Evolutionary conservation across 2,329 filamentous ascomycete species (phyloP).

Genomic region (Diaporthe vaccinii): DNA sequence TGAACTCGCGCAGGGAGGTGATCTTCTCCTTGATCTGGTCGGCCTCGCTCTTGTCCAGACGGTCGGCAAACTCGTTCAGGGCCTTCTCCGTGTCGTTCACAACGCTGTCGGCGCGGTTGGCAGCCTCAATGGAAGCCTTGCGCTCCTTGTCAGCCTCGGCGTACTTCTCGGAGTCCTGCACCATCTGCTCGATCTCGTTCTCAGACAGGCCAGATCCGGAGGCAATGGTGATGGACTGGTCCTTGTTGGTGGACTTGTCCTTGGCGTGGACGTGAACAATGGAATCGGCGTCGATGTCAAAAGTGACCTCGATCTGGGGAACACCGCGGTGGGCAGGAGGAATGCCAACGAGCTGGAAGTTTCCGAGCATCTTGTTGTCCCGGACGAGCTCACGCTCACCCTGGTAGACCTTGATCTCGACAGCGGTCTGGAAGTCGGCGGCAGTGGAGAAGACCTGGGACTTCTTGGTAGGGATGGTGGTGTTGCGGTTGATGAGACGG

Average conservation of each 20-base stretch:
- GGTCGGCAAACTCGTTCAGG: constrained; percentile 95
- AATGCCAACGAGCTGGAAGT: constrained; percentile 99
- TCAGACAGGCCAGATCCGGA: constrained; percentile 98
- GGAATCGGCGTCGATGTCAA: constrained; percentile 98
- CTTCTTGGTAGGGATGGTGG: constrained; percentile 99
- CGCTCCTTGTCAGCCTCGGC: constrained; percentile 96
- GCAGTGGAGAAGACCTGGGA: constrained; percentile 98
- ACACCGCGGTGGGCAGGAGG: constrained; percentile 96
- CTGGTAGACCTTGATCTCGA: constrained; percentile 99
- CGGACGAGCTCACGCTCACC: constrained; percentile 99
- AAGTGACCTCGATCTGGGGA: constrained; percentile 96
- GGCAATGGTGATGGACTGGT: constrained; percentile 99
- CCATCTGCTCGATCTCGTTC: constrained; percentile 95
- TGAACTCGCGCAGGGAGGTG: constrained; percentile 83
- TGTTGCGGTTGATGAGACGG: constrained; percentile 98
- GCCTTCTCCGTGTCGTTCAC: constrained; percentile 99
- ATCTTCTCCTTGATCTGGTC: constrained; percentile 97
- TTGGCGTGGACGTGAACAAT: constrained; percentile 98
- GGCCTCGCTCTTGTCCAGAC: constrained; percentile 95
- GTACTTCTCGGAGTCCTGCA: constrained; percentile 97
- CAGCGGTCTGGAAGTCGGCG: constrained; percentile 97
- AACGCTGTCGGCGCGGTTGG: constrained; percentile 97
- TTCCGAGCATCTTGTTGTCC: constrained; percentile 98
- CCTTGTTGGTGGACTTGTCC: constrained; percentile 99
- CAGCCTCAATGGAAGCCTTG: constrained; percentile 93